phyloP scores from a whole-genome alignment of 2,329 filamentous ascomycete genomes.

The Claviceps sorghi region DNA sequence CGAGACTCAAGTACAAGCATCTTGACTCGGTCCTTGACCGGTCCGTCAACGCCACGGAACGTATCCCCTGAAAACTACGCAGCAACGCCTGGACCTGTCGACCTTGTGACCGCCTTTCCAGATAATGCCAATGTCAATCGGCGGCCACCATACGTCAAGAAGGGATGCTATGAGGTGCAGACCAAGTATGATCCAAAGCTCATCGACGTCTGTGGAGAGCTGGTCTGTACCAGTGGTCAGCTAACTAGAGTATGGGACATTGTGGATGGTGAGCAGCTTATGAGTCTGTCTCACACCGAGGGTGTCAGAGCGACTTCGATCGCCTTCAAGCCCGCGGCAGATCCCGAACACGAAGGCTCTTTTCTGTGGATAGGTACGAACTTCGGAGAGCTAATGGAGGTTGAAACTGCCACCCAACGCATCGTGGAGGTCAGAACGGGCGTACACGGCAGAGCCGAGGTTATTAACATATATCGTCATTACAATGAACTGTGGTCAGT shows the following conservation, averaged over 20 bases:
- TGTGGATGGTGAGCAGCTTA: slow-evolving; percentile 62
- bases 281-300: slow-evolving; percentile 74
- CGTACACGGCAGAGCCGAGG: slow-evolving; percentile 64
- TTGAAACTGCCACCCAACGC: slow-evolving; percentile 63
- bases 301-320: slow-evolving; percentile 69
- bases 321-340: slow-evolving; percentile 68
- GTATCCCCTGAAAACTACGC: slow-evolving; percentile 9
- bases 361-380: slow-evolving; percentile 84
- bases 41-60: neutral
- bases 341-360: slow-evolving; percentile 66
- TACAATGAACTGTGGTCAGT: slow-evolving; percentile 86
- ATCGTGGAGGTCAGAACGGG: slow-evolving; percentile 53
- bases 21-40: slow-evolving; percentile 7
- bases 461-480: slow-evolving; percentile 75
- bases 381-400: slow-evolving; percentile 73
- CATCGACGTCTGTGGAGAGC: slow-evolving; percentile 77
- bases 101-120: slow-evolving; percentile 54
- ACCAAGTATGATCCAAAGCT: slow-evolving; percentile 78
- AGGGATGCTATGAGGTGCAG: slow-evolving; percentile 58
- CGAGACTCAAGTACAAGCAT: slow-evolving; percentile 6
- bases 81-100: slow-evolving; percentile 27
- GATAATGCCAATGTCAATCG: slow-evolving; percentile 76
- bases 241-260: slow-evolving; percentile 83
- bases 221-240: slow-evolving; percentile 74
- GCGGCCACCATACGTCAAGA: slow-evolving; percentile 60